A percentile compares a stretch with the other conserved stretches of the same genome.
Evolutionary conservation across 805 yeast species (phyloP).

Genomic region (Candida saitoana): DNA sequence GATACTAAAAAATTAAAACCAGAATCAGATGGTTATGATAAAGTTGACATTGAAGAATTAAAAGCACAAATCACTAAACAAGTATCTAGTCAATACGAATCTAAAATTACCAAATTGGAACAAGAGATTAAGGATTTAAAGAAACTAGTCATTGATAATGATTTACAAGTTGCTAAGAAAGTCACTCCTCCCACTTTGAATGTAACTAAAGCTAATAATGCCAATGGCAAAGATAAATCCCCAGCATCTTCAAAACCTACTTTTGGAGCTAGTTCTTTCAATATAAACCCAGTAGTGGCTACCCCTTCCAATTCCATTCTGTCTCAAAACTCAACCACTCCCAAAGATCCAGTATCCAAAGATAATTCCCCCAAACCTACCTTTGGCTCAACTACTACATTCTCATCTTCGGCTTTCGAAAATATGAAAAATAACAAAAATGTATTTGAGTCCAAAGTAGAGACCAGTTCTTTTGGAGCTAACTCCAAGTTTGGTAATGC

Average conservation of each 20-base stretch:
- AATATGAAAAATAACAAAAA: constrained; percentile 20
- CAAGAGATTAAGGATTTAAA: constrained; percentile 19
- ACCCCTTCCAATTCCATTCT: constrained; percentile 15
- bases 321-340: constrained; percentile 11
- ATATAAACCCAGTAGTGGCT: constrained; percentile 11
- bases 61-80: constrained; percentile 31
- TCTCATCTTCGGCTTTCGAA: constrained; percentile 28
- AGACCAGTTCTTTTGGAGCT: constrained; percentile 38
- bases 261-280: constrained; percentile 20
- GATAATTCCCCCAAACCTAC: constrained; percentile 18
- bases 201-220: background rate
- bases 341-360: constrained; percentile 6
- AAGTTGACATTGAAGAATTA: constrained; percentile 16
- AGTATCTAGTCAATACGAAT: constrained; percentile 19
- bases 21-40: constrained; percentile 4
- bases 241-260: constrained; percentile 7
- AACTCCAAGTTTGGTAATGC: constrained; percentile 50
- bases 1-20: constrained; percentile 11
- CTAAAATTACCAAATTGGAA: constrained; percentile 16
- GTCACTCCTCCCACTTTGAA: constrained; percentile 1
- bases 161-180: background rate
- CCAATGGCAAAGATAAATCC: background rate
- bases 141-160: constrained; percentile 4
- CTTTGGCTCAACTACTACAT: constrained; percentile 41
- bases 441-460: constrained; percentile 19